Evolutionary conservation across 441 rosid species (phyloP), one percentile per base, ranked within the genome.

Genomic region (Viola pubescens): DNA sequence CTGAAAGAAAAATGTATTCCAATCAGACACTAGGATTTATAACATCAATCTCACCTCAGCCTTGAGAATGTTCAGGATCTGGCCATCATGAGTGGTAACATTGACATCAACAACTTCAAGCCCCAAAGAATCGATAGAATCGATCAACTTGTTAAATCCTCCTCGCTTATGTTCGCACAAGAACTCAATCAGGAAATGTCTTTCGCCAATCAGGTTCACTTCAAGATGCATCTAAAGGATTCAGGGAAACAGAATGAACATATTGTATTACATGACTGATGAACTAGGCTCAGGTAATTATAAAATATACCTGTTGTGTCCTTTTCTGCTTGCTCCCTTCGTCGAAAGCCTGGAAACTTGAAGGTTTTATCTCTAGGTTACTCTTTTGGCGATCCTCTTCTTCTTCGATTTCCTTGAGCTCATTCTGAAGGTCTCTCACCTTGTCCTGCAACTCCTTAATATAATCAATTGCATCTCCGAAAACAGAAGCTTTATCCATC

Each of bases 381-480:
- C 56, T 62, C 52, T 59, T 58, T 61, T 62, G 60, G 57, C 53
- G 34, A 43, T 80, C 77, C 52, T 73, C 75, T 58, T 78, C 81
- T 63, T 77, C 82, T 62, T 75, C 80, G 48, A 69, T 63, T 62
- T 74, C 60, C 68, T 49, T 70, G 44, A 87, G 81, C 72, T 91
- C 92, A 56, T 79, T 80, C 60, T 75, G 62, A 43, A 91, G 82
- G 51, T 70, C 70, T 76, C 74, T 77, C 62, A 66, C 62, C 77
- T 87, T 73, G 41, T 54, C 59, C 52, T 69, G 41, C 71, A 88
- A 66, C 72, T 85, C 77, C 9, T 45, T 69, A 47, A 91, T 82
- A 70, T 82, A 91, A 14, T 85, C 82, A 39, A 79, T 67, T n/a
- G 94, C 94, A 76, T 91, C 98, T 38, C 76, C 70, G 6, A 88